Conservation (phyloP, 371 early-diverging fungal genomes). For the Mucor mucedo region DNA sequence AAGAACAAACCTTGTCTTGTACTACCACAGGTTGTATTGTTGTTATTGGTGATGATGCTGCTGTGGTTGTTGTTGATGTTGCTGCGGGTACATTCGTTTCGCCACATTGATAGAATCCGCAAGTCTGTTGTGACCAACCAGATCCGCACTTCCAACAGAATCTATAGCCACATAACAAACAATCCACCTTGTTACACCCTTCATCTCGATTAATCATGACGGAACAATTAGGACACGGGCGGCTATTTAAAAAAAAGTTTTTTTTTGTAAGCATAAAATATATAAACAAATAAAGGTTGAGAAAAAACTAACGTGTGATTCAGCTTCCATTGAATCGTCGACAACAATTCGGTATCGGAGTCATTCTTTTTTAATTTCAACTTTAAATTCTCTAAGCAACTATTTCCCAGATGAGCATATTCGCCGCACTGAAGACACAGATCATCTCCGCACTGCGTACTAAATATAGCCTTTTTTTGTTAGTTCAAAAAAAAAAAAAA, state of each 20-base stretch:
- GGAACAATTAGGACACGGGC: slow-evolving; percentile 73
- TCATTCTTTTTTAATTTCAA: slow-evolving; percentile 19
- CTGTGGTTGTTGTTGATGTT: no score
- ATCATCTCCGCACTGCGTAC: slow-evolving; percentile 39
- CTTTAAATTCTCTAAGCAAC: slow-evolving; percentile 54
- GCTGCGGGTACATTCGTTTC: slow-evolving; percentile 1
- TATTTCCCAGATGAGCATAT: slow-evolving; percentile 36
- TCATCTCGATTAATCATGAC: slow-evolving; percentile 79
- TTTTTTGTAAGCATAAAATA: not conserved
- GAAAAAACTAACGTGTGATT: slow-evolving; percentile 41
- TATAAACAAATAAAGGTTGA: no score
- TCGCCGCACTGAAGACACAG: slow-evolving; percentile 65
- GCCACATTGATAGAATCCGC: slow-evolving; percentile 49
- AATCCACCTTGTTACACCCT: slow-evolving; percentile 82
- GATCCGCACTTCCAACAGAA: slow-evolving; percentile 72
- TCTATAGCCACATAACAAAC: slow-evolving; percentile 70
- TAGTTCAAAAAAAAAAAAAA: no score
- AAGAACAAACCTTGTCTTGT: slow-evolving; percentile 5
- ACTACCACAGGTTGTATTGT: not conserved
- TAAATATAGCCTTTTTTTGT: slow-evolving; percentile 4
- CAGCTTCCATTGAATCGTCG: slow-evolving; percentile 57
- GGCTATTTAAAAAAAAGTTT: slow-evolving; percentile 35
- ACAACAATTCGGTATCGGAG: slow-evolving; percentile 29
- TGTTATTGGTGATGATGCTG: no score
- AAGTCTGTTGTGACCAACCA: slow-evolving; percentile 48